Percentiles rank a stretch among this genome's conserved stretches.
These are phyloP conservation scores for Crithidia acanthocephali DNA, from an alignment of 208 protist species.

Conservation along the genomic window DNA sequence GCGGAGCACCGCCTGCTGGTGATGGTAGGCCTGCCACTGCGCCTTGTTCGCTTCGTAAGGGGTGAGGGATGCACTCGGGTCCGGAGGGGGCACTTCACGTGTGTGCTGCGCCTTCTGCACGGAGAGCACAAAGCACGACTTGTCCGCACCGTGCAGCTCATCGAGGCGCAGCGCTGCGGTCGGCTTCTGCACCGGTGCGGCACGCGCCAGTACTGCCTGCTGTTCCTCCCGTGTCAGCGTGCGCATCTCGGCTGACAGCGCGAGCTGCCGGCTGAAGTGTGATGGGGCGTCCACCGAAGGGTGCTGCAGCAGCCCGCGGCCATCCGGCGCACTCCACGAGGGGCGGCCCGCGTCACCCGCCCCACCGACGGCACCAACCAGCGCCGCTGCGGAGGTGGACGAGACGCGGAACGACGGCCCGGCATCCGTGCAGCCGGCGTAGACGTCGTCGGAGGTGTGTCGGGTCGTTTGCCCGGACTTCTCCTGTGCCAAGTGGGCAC, in stretches of 20 bases:
- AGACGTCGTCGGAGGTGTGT: background rate
- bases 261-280: conserved; percentile 49
- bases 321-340: conserved; percentile 23
- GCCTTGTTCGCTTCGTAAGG: conserved; percentile 16
- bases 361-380: conserved; percentile 18
- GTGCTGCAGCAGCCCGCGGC: conserved; percentile 32
- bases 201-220: conserved; percentile 2
- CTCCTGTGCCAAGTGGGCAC: background rate
- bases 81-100: conserved; percentile 9
- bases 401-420: conserved; percentile 16
- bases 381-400: conserved; percentile 22
- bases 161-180: background rate
- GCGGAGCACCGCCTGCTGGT: conserved; percentile 59
- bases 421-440: conserved; percentile 2
- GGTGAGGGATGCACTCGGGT: conserved; percentile 14
- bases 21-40: conserved; percentile 37
- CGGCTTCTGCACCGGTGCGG: conserved; percentile 11
- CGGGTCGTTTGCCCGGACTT: background rate
- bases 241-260: conserved; percentile 46
- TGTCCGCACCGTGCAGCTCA: conserved; percentile 15
- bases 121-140: conserved; percentile 55
- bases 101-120: conserved; percentile 45
- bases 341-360: conserved; percentile 11
- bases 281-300: conserved; percentile 33
- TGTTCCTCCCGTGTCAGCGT: conserved; percentile 16